Percentiles rank a stretch among this genome's conserved stretches.
These are phyloP conservation scores for Boletus patriciae DNA, from an alignment of 768 basidiomycete genomes.

Conservation along the genomic window DNA sequence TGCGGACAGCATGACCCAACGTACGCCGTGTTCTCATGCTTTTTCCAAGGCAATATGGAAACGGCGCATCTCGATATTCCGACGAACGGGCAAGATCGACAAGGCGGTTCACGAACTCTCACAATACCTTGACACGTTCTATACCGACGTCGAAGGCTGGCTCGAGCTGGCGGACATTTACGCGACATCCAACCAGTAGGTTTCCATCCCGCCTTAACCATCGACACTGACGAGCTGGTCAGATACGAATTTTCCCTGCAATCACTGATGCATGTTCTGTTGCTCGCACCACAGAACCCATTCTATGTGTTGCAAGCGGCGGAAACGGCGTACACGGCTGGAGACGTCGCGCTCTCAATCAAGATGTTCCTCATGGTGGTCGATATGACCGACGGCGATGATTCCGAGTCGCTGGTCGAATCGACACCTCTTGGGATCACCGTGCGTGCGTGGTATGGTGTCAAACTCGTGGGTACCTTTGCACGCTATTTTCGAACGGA, in stretches of 20 bases:
- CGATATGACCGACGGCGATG: conserved; percentile 72
- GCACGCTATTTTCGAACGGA: no score
- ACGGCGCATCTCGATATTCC: conserved; percentile 72
- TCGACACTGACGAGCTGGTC: background rate
- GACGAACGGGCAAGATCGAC: conserved; percentile 60
- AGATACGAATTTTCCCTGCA: conserved; percentile 76
- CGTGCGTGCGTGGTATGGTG: conserved; percentile 79
- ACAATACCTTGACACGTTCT: conserved; percentile 80
- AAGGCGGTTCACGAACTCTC: conserved; percentile 70
- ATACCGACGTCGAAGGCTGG: conserved; percentile 88
- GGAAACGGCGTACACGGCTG: conserved; percentile 82
- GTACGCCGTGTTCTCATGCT: background rate
- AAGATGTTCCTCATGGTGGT: conserved; percentile 77
- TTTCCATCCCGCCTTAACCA: conserved; percentile 2
- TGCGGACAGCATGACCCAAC: conserved; percentile 29
- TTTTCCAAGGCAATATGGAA: conserved; percentile 63
- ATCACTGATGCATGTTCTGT: conserved; percentile 75
- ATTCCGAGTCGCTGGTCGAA: conserved; percentile 50
- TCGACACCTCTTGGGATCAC: conserved; percentile 51
- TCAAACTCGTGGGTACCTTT: conserved; percentile 63
- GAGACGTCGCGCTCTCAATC: conserved; percentile 71
- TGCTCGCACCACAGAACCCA: conserved; percentile 84
- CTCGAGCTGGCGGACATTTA: conserved; percentile 83
- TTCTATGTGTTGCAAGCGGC: conserved; percentile 83
- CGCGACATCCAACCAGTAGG: conserved; percentile 70